Evolutionary conservation across 208 protist genomes (phyloP).

Genomic region (Crithidia mellificae): DNA sequence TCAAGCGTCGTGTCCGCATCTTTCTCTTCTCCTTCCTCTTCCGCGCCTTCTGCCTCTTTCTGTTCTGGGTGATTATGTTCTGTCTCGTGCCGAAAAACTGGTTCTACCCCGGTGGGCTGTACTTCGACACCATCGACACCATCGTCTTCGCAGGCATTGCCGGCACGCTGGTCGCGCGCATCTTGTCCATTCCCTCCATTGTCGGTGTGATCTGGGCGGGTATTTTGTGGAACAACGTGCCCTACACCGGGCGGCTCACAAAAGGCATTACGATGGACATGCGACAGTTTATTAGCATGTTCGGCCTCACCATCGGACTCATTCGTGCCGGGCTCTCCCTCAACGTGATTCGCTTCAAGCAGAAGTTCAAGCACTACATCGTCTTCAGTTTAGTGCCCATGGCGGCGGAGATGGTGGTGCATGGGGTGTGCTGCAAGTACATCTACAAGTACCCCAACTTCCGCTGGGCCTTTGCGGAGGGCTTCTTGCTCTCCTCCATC

Average conservation of each 20-base stretch:
- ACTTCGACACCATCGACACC: constrained; percentile 57
- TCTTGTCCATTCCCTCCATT: constrained; percentile 48
- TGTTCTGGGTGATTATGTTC: constrained; percentile 67
- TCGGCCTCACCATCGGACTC: constrained; percentile 54
- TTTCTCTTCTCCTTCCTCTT: constrained; percentile 62
- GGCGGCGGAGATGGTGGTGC: constrained; percentile 46
- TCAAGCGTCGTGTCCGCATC: constrained; percentile 38
- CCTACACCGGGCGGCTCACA: constrained; percentile 46
- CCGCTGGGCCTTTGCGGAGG: constrained; percentile 50
- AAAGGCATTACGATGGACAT: constrained; percentile 44
- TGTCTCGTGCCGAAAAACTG: constrained; percentile 37
- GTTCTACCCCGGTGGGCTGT: constrained; percentile 57
- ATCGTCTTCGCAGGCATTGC: constrained; percentile 52
- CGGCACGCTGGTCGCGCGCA: constrained; percentile 38
- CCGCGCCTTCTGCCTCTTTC: constrained; percentile 43
- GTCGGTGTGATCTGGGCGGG: constrained; percentile 54
- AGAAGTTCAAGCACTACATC: constrained; percentile 53
- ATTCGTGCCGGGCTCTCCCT: constrained; percentile 61
- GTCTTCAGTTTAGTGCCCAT: constrained; percentile 47
- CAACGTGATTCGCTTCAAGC: constrained; percentile 51
- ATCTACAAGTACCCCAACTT: constrained; percentile 50
- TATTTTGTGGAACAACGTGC: constrained; percentile 63
- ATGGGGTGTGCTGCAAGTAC: constrained; percentile 46
- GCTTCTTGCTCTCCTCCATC: constrained; percentile 51
- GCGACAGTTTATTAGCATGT: constrained; percentile 37